Base-by-base conservation (phyloP, 345 rosid genomes). In the Acer yangbiense region DNA sequence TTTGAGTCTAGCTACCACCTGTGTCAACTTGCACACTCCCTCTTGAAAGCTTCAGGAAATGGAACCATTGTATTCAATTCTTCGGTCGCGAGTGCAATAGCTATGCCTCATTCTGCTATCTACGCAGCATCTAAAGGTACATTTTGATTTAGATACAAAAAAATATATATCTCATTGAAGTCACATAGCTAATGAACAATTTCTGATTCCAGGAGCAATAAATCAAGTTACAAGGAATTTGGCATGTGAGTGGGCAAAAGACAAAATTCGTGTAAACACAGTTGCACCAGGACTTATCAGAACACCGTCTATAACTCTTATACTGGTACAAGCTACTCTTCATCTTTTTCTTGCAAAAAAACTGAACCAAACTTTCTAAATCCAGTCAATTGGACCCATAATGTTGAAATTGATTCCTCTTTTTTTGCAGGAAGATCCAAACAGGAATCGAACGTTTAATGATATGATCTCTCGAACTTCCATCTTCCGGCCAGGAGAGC, bases 161-260 rank as follows among this genome's bases (percentile, higher is more conserved):
- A 13, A 2, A 48, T 32, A 57, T 57, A 57, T 57, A 13, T 57
- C 62, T 18, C 7, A 2, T 57, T n/a, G 21, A 57, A 16, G 62
- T 18, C n/a, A 18, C 62, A 57, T 57, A 57, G 62, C 20, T 25
- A 67, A 8, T 39, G 35, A 32, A 32, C 5, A 32, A 3, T 32
- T 32, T 32, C 35, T 32, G 35, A 32, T 32, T 32, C 35, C 35
- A 84, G 89, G 86, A 46, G 91, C 35, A 32, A 32, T 32, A 32
- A 50, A 86, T 75, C 89, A 86, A 77, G 74, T 88, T 1, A 78
- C 88, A 10, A 86, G 67, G 76, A 86, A 81, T 81, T 80, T 88
- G 78, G 91, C 91, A 18, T 81, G 84, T 43, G 89, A 86, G 79
- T 86, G 91, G 91, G 88, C 85, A 6, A 81, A 83, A 61, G 89